These are phyloP conservation scores for Datura wrightii DNA, from an alignment of 257 asterid species.

Conservation along the genomic window DNA sequence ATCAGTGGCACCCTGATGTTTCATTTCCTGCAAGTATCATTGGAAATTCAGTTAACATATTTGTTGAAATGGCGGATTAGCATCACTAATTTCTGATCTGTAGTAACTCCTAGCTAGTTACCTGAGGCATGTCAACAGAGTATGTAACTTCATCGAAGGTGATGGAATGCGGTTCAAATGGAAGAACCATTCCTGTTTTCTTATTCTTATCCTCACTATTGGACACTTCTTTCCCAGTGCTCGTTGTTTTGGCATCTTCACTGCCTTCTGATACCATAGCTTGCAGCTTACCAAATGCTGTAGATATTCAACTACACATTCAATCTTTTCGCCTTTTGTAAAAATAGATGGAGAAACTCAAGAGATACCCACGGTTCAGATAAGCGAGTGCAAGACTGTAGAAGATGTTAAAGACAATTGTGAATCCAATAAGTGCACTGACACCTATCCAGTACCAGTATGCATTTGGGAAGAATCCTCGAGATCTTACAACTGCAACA, in stretches of 20 bases:
- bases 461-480: constrained; percentile 59
- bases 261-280: constrained; percentile 51
- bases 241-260: constrained; percentile 33
- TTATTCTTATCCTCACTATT: constrained; percentile 36
- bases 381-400: constrained; percentile 43
- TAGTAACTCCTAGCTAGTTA: constrained; percentile 28
- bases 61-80: not conserved
- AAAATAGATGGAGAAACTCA: not conserved
- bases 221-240: constrained; percentile 36
- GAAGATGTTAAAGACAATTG: constrained; percentile 46
- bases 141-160: constrained; percentile 72
- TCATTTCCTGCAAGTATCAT: constrained; percentile 62
- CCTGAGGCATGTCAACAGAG: constrained; percentile 91
- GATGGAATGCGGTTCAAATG: constrained; percentile 82
- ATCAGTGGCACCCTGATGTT: constrained; percentile 53
- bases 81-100: not conserved
- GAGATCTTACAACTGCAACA: constrained; percentile 36
- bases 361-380: constrained; percentile 54
- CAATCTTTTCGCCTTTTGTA: not conserved
- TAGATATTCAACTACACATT: constrained; percentile 3
- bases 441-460: constrained; percentile 75
- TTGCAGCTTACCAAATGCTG: constrained; percentile 66
- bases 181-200: constrained; percentile 81
- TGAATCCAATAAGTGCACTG: constrained; percentile 50
- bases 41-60: not conserved